Evolutionary conservation across 345 rosid genomes (phyloP).

Genomic region (Lepidium didymum): DNA sequence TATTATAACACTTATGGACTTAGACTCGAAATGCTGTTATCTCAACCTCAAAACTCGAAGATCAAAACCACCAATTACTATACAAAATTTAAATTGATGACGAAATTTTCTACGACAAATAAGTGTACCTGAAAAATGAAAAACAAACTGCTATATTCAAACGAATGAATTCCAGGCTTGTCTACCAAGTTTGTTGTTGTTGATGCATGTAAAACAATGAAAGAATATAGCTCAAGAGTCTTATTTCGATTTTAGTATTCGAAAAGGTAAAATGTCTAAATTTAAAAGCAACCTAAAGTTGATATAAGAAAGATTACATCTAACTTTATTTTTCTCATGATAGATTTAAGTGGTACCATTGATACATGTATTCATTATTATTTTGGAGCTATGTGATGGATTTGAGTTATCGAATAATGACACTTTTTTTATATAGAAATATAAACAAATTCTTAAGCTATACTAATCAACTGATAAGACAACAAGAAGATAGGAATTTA

Average conservation of each 20-base stretch:
- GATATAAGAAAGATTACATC: neutral
- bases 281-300: neutral
- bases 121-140: too few species aligned
- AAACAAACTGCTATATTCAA: too few species aligned
- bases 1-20: too few species aligned
- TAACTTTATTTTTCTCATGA: neutral
- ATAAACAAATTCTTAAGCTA: neutral
- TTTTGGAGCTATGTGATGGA: neutral
- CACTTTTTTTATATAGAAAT: neutral
- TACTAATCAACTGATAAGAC: constrained; percentile 14
- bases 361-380: neutral
- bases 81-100: too few species aligned
- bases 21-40: too few species aligned
- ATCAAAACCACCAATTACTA: too few species aligned
- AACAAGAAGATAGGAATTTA: neutral
- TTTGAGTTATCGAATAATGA: neutral
- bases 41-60: too few species aligned
- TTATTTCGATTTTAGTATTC: neutral
- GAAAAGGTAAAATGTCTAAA: neutral
- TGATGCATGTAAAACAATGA: neutral
- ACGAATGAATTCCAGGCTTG: too few species aligned
- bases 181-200: neutral
- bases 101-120: too few species aligned
- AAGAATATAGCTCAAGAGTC: neutral
- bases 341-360: constrained; percentile 1